Conservation (phyloP, 179 eudicot species). For the Drosera spatulata region DNA sequence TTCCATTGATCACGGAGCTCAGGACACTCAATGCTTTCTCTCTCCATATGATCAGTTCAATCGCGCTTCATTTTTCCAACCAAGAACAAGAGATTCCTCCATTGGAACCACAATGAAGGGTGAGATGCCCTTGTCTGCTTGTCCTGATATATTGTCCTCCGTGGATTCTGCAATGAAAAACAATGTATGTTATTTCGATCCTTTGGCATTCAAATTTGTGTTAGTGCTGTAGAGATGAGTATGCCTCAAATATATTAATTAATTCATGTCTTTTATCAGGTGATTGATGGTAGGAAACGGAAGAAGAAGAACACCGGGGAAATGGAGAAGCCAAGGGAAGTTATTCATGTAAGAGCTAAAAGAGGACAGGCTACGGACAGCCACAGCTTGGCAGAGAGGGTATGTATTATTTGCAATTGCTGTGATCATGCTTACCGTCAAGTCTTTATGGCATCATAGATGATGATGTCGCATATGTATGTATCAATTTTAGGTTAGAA, state of each 20-base stretch:
- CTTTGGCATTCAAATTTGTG: neutral
- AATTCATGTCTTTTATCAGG: conserved; percentile 15
- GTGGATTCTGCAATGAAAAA: neutral
- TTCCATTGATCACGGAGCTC: conserved; percentile 4
- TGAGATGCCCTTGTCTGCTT: neutral
- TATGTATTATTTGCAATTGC: conserved; percentile 6
- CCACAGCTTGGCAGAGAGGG: conserved; percentile 97
- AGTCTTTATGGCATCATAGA: too few relatives aligned
- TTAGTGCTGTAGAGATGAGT: neutral
- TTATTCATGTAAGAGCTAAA: conserved; percentile 92
- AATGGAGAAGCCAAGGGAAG: conserved; percentile 55
- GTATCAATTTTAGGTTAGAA: conserved; percentile 33
- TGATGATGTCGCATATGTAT: too few relatives aligned
- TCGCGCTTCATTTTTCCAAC: conserved; percentile 12
- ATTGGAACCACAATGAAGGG: conserved; percentile 4
- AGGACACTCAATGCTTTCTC: conserved; percentile 10
- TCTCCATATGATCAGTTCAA: conserved; percentile 10
- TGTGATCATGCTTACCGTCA: too few relatives aligned
- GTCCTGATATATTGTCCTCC: neutral
- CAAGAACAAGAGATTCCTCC: conserved; percentile 8
- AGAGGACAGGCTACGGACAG: conserved; percentile 98
- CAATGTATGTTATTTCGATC: neutral
- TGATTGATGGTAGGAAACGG: neutral
- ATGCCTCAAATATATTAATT: neutral
- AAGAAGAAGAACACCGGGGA: conserved; percentile 13